These are phyloP conservation scores for Cenchrus fungigraminus DNA, from an alignment of 176 grass and related monocot genomes.

Conservation along the genomic window DNA sequence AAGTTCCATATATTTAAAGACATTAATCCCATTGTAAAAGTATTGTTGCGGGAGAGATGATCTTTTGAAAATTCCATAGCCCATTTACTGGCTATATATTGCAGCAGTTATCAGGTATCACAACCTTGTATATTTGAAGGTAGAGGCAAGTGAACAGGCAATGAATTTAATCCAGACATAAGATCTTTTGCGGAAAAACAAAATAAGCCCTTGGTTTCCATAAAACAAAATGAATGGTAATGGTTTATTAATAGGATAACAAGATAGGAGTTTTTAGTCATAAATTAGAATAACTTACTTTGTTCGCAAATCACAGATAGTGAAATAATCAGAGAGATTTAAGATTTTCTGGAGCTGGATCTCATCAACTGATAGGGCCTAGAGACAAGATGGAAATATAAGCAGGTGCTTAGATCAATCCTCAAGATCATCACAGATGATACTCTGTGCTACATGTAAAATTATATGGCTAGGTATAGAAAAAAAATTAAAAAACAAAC, in stretches of 20 bases:
- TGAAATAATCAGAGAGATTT: constrained; percentile 82
- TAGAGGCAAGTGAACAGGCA: constrained; percentile 10
- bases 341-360: constrained; percentile 82
- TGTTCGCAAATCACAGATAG: constrained; percentile 76
- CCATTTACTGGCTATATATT: constrained; percentile 15
- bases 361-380: constrained; percentile 79
- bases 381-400: constrained; percentile 42
- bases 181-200: background rate
- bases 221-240: constrained; percentile 46
- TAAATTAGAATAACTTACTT: constrained; percentile 65
- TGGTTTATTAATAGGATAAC: background rate
- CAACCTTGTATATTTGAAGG: constrained; percentile 17
- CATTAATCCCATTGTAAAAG: background rate
- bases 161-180: constrained; percentile 14
- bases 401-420: constrained; percentile 27
- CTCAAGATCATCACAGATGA: constrained; percentile 27
- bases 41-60: background rate
- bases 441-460: constrained; percentile 35
- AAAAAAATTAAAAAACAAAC: constrained; percentile 51
- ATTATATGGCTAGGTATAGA: background rate
- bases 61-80: background rate
- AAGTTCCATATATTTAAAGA: constrained; percentile 26
- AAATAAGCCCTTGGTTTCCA: constrained; percentile 23
- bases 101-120: background rate
- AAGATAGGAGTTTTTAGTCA: constrained; percentile 1